These are phyloP conservation scores for Phytophthora cactorum DNA, from an alignment of 352 stramenopile genomes.

Conservation along the genomic window DNA sequence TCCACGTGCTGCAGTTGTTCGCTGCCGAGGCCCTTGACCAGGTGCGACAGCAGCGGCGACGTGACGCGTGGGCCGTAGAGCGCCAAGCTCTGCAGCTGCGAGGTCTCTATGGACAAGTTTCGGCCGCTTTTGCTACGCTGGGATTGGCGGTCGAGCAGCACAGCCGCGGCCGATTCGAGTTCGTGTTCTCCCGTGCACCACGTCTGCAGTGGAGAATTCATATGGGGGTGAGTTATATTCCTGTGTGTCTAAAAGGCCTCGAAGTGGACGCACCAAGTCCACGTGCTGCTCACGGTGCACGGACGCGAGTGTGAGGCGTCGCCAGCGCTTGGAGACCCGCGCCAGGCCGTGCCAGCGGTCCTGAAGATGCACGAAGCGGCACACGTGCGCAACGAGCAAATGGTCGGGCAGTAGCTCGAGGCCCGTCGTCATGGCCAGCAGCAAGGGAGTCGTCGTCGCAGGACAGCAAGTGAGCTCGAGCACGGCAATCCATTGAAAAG, in stretches of 20 bases:
- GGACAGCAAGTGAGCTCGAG: conserved; percentile 7
- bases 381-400: conserved; percentile 53
- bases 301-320: conserved; percentile 58
- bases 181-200: conserved; percentile 76
- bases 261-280: conserved; percentile 53
- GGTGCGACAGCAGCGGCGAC: conserved; percentile 41
- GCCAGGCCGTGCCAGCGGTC: conserved; percentile 64
- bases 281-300: conserved; percentile 53
- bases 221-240: not conserved
- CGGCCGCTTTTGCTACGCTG: conserved; percentile 19
- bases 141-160: conserved; percentile 30
- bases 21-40: conserved; percentile 50
- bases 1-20: conserved; percentile 50
- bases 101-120: conserved; percentile 15
- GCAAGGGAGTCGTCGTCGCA: not conserved
- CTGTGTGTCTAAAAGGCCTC: not conserved
- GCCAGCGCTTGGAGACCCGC: conserved; percentile 65
- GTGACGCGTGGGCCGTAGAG: conserved; percentile 73
- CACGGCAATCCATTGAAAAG: conserved; percentile 3
- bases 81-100: conserved; percentile 52
- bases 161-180: conserved; percentile 49
- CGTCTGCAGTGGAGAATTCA: conserved; percentile 39
- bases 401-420: conserved; percentile 53
- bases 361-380: conserved; percentile 59
- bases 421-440: conserved; percentile 1